Percentiles rank a stretch among this genome's conserved stretches.
Conservation (phyloP, 768 basidiomycete genomes). For the Brasilioporus rufonigricans region DNA sequence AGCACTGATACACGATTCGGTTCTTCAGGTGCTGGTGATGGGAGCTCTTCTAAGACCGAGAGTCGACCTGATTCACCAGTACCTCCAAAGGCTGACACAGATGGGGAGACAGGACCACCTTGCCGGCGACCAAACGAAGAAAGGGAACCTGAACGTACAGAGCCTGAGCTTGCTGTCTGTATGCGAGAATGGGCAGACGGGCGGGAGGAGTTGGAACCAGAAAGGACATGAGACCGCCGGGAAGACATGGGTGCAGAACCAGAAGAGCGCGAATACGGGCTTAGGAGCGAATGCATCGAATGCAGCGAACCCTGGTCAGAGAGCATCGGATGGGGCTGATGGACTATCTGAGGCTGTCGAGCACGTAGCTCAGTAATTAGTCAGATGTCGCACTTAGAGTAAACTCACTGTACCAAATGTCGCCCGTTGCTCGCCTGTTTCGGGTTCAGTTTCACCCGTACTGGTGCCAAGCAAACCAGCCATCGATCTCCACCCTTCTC, state of each 20-base stretch:
- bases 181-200: conserved; percentile 46
- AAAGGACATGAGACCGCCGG: conserved; percentile 39
- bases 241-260: conserved; percentile 54
- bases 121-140: conserved; percentile 50
- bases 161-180: conserved; percentile 35
- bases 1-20: conserved; percentile 27
- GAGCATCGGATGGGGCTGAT: conserved; percentile 38
- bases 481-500: conserved; percentile 59
- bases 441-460: conserved; percentile 16
- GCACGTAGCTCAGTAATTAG: conserved; percentile 16
- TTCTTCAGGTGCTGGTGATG: conserved; percentile 7
- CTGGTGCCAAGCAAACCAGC: conserved; percentile 27
- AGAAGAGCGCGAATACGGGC: conserved; percentile 45
- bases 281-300: conserved; percentile 58
- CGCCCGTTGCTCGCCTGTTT: conserved; percentile 40
- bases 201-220: conserved; percentile 55
- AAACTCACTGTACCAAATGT: conserved; percentile 64
- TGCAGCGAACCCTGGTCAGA: conserved; percentile 68
- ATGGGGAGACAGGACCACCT: conserved; percentile 41
- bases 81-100: conserved; percentile 49
- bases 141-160: conserved; percentile 50
- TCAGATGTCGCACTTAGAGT: not conserved
- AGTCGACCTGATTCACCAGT: conserved; percentile 19
- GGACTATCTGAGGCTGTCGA: conserved; percentile 43
- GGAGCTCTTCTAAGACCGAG: conserved; percentile 24